Evolutionary conservation across 441 rosid species (phyloP).

Genomic region (Aquilaria agallochum): DNA sequence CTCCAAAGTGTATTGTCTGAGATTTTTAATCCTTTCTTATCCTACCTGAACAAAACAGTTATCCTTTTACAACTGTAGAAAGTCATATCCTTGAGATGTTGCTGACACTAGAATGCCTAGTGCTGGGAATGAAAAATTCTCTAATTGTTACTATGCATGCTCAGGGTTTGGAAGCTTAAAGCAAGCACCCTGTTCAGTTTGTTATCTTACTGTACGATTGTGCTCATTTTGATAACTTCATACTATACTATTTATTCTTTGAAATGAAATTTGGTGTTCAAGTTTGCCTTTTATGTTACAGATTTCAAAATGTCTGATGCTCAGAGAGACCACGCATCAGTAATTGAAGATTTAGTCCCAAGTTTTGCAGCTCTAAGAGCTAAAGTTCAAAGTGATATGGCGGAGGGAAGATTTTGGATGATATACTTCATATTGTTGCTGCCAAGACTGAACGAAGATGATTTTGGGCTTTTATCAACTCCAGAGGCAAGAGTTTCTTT

Average conservation of each 20-base stretch:
- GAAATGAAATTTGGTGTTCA: not conserved
- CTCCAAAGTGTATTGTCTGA: too few relatives aligned
- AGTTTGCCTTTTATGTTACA: constrained; percentile 24
- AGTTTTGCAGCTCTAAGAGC: constrained; percentile 43
- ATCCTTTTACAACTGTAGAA: too few relatives aligned
- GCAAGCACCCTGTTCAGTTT: not conserved
- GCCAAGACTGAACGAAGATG: constrained; percentile 54
- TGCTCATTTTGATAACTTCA: not conserved
- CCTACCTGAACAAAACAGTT: too few relatives aligned
- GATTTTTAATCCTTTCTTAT: too few relatives aligned
- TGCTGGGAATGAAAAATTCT: too few relatives aligned
- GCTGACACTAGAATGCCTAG: too few relatives aligned
- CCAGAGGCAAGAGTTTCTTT: constrained; percentile 41
- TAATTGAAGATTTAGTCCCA: constrained; percentile 52
- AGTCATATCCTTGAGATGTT: too few relatives aligned
- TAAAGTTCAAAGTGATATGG: constrained; percentile 33
- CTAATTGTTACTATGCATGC: too few relatives aligned
- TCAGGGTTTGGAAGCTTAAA: too few relatives aligned
- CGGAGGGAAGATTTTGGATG: constrained; percentile 60
- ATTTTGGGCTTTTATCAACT: constrained; percentile 53
- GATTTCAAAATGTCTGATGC: constrained; percentile 58
- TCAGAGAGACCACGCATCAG: constrained; percentile 52
- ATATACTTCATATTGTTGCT: constrained; percentile 68
- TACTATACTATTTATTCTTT: not conserved
- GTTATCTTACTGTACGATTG: not conserved